These are phyloP conservation scores for Musa troglodytarum DNA, from an alignment of 176 grass and related monocot genomes.

Conservation along the genomic window DNA sequence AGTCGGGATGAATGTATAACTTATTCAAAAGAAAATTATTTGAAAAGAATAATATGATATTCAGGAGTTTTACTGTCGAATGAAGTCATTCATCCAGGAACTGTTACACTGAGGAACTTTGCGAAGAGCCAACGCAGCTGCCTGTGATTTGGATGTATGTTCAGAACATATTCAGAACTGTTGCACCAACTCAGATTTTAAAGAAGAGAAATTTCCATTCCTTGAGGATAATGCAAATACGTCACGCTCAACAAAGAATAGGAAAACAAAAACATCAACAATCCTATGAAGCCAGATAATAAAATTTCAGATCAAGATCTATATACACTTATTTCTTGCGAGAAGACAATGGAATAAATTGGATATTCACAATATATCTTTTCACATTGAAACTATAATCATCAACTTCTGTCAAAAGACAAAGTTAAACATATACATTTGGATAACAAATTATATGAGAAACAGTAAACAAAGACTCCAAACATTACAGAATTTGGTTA, in stretches of 20 bases:
- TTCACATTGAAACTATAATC: too few species aligned
- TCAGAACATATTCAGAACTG: background rate
- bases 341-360: too few species aligned
- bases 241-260: background rate
- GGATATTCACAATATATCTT: too few species aligned
- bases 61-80: conserved; percentile 55
- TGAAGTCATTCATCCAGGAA: conserved; percentile 92
- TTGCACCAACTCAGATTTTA: too few species aligned
- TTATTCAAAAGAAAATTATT: background rate
- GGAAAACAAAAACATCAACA: background rate
- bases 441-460: too few species aligned
- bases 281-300: background rate
- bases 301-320: background rate
- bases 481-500: too few species aligned
- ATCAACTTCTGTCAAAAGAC: too few species aligned
- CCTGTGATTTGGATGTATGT: conserved; percentile 34
- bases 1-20: conserved; percentile 1
- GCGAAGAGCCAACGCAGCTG: conserved; percentile 82
- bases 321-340: too few species aligned
- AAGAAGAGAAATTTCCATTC: too few species aligned
- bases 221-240: too few species aligned
- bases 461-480: too few species aligned
- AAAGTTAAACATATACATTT: too few species aligned
- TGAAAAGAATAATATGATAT: background rate
- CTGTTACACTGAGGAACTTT: conserved; percentile 94